Evolutionary conservation across 352 stramenopile species (phyloP).

Genomic region (Elongisporangium senticosum): DNA sequence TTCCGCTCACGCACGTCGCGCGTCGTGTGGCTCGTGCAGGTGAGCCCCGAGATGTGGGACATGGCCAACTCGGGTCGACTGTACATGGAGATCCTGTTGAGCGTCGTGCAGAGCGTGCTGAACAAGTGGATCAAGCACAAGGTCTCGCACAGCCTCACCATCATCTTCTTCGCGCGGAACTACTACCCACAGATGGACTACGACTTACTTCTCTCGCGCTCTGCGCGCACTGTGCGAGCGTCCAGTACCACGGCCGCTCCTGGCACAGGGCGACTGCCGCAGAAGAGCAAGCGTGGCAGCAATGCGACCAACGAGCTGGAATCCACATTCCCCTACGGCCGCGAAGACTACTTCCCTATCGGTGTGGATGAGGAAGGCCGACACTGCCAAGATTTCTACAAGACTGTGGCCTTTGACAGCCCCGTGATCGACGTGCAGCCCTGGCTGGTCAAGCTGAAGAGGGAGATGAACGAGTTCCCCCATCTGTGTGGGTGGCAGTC

Average conservation of each 20-base stretch:
- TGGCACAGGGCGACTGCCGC: conserved; percentile 5
- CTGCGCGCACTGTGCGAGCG: neutral
- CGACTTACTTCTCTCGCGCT: conserved; percentile 21
- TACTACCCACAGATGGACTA: conserved; percentile 81
- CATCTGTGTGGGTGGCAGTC: conserved; percentile 60
- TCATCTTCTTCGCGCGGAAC: conserved; percentile 89
- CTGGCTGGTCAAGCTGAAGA: conserved; percentile 67
- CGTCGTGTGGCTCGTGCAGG: conserved; percentile 98
- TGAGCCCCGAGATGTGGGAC: conserved; percentile 94
- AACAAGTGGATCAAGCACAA: conserved; percentile 90
- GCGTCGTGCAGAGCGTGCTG: conserved; percentile 73
- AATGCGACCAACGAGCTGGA: conserved; percentile 19
- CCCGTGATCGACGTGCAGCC: conserved; percentile 60
- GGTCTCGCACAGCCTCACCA: conserved; percentile 89
- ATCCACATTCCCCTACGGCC: conserved; percentile 59
- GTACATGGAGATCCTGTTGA: conserved; percentile 89
- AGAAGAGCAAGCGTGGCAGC: conserved; percentile 9
- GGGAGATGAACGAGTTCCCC: conserved; percentile 73
- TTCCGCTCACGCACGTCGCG: conserved; percentile 92
- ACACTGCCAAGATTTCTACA: conserved; percentile 86
- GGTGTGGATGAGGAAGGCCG: conserved; percentile 69
- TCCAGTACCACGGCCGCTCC: conserved; percentile 4
- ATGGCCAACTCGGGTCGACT: conserved; percentile 85
- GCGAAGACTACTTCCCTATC: conserved; percentile 60
- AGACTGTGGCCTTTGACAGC: conserved; percentile 73